phyloP scores from a whole-genome alignment of 1,284 basidiomycete species.

The Austropuccinia psidii region DNA sequence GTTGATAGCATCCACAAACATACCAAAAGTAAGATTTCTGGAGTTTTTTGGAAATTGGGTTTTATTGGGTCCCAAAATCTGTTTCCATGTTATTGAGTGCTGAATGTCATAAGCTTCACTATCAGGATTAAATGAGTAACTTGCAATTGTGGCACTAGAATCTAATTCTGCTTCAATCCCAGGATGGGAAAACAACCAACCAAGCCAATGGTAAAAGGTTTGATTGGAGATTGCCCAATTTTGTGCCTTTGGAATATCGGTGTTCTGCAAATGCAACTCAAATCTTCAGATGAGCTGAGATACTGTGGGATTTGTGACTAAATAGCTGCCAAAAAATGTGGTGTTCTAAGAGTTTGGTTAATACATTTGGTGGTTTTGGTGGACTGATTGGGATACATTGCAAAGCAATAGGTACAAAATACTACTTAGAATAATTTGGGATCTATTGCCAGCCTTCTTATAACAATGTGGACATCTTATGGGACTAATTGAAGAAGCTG shows the following conservation, averaged over 20 bases:
- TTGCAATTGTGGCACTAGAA: neutral
- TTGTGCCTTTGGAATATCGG: neutral
- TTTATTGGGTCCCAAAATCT: neutral
- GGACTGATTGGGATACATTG: neutral
- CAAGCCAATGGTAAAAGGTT: neutral
- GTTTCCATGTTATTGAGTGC: neutral
- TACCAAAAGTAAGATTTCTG: neutral
- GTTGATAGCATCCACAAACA: slow-evolving; percentile 21
- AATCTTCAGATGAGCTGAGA: neutral
- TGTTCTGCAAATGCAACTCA: neutral
- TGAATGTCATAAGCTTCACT: neutral
- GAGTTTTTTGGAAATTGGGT: neutral
- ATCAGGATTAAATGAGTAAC: neutral
- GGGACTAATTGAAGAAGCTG: neutral
- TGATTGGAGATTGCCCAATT: neutral
- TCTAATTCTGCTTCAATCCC: neutral
- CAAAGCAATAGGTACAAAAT: neutral
- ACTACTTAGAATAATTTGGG: neutral
- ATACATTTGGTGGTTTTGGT: neutral
- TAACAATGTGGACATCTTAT: neutral
- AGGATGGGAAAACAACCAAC: neutral
- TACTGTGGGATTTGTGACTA: neutral
- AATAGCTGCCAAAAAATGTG: no score
- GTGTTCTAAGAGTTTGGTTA: no score
- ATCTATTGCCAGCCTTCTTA: neutral